These are phyloP conservation scores for Saprolegnia diclina DNA, from an alignment of 352 stramenopile genomes.

Conservation along the genomic window DNA sequence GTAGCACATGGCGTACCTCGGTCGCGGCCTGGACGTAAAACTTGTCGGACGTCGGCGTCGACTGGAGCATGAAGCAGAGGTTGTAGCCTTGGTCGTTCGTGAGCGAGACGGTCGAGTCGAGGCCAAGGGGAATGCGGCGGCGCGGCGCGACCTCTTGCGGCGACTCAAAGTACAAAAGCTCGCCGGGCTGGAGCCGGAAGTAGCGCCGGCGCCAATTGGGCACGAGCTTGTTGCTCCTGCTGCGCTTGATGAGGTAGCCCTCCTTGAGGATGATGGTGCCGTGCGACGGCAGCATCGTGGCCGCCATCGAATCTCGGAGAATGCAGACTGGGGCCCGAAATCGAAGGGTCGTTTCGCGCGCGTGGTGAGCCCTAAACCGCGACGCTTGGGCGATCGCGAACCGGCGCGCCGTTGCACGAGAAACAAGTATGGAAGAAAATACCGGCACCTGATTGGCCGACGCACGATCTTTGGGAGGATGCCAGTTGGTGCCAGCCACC, in stretches of 20 bases:
- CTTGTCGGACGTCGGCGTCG: conserved; percentile 34
- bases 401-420: too few species aligned
- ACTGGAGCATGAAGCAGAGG: conserved; percentile 51
- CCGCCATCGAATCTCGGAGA: background rate
- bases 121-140: conserved; percentile 40
- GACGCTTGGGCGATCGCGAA: background rate
- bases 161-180: conserved; percentile 55
- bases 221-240: conserved; percentile 35
- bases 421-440: too few species aligned
- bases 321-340: background rate
- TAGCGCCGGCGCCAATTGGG: conserved; percentile 56
- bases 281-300: background rate
- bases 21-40: conserved; percentile 62
- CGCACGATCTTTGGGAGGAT: background rate
- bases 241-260: conserved; percentile 66
- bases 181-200: conserved; percentile 56
- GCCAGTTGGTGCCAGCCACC: background rate
- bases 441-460: background rate
- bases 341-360: background rate
- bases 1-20: conserved; percentile 33
- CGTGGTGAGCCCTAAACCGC: background rate
- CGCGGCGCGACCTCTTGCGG: conserved; percentile 35
- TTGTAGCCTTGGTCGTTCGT: conserved; percentile 65
- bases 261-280: conserved; percentile 46
- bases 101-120: conserved; percentile 48